Evolutionary conservation across 208 protist genomes (phyloP), one percentile per base, ranked within the genome.

Genomic region (Crithidia acanthocephali): DNA sequence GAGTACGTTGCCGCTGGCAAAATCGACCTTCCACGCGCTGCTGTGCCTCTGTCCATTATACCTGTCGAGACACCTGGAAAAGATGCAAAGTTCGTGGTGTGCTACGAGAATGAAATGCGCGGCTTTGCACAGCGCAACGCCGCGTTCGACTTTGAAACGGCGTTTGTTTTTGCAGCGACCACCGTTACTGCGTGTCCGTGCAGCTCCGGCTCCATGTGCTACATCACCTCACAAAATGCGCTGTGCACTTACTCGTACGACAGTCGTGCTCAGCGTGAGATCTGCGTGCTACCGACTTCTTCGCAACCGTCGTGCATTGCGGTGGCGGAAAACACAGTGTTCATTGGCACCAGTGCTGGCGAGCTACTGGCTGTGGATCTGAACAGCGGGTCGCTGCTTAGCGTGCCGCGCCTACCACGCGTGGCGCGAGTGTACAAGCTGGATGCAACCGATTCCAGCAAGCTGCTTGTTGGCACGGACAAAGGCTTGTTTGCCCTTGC

Each of bases 241-340:
- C 44, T 76, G 25, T 51, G 65, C 51, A 55, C 58, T 11, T 76
- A 64, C 27, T 56, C 62, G 15, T 65, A 76, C 23, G 52, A 64
- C 9, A 64, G 33, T 23, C 53, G 58, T 40, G 16, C 23, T 35
- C 25, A 16, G 2, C 48, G 55, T 5, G 56, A 69, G 10, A 22
- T 76, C 5, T 61, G 71, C 11, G 55, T 55, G 27, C 52, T 59
- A 6, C 42, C 62, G 1, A 6, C 8, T n/a, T 55, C 62, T 20
- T 23, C 40, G 7, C 33, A 37, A 7, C 60, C 71, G 44, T 37
- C 47, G 0, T 13, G 37, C 2, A 25, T 69, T 23, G 10, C 37
- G 47, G 71, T 69, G 5, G 27, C 2, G 9, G 71, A 69, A 2
- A 40, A 1, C 13, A 69, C 44, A 25, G 62, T 47, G 2, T 68